A percentile compares a stretch with the other conserved stretches of the same genome.
These are phyloP conservation scores for Stentor coeruleus DNA, from an alignment of 73 alveolate species.

Conservation along the genomic window DNA sequence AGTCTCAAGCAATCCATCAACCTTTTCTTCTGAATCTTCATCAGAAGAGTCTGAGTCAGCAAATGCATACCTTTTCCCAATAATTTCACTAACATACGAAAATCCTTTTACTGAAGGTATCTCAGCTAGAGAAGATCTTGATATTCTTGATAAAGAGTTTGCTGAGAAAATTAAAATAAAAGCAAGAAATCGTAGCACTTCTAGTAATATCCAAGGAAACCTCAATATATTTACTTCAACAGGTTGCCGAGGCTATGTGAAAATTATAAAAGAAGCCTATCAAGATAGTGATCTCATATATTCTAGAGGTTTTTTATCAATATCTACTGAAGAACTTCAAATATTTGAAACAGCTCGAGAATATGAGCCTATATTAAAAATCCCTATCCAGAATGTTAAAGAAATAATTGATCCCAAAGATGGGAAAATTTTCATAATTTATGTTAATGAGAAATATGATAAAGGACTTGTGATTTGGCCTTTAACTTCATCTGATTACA, in stretches of 20 bases:
- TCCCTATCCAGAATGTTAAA: not conserved
- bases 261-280: not conserved
- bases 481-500: not conserved
- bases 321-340: not conserved
- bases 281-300: not conserved
- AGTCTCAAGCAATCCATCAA: not conserved
- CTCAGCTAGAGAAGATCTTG: not conserved
- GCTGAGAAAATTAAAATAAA: not conserved
- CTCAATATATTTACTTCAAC: not conserved
- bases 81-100: not conserved
- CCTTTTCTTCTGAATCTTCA: slow-evolving; percentile 9
- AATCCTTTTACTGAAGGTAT: not conserved
- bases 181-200: not conserved
- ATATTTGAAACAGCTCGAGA: not conserved
- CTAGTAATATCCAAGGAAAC: not conserved
- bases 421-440: not conserved
- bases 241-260: slow-evolving; percentile 1
- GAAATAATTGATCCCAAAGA: slow-evolving; percentile 10
- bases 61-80: slow-evolving; percentile 7
- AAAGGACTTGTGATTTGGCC: not conserved
- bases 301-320: not conserved
- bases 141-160: slow-evolving; percentile 3
- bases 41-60: not conserved
- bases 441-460: not conserved
- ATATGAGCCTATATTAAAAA: not conserved